Evolutionary conservation across 805 yeast species (phyloP).

Genomic region (Kodamaea sagamina): DNA sequence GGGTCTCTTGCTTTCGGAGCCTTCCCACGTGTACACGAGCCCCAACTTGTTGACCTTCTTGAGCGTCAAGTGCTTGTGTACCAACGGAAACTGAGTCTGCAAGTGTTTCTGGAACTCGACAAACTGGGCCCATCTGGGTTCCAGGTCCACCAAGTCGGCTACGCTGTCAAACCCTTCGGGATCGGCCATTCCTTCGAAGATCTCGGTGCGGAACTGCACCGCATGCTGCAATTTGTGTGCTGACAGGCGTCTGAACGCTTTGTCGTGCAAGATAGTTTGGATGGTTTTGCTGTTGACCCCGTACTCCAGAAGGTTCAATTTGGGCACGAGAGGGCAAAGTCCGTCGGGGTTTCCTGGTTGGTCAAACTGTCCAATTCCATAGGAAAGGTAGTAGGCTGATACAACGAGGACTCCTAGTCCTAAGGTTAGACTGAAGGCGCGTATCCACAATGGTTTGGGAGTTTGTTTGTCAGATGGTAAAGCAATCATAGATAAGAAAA

Average conservation of each 20-base stretch:
- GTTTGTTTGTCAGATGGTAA: no score
- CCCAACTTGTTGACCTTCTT: slow-evolving; percentile 38
- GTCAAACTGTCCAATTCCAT: no score
- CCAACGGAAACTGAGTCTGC: slow-evolving; percentile 34
- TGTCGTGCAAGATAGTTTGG: slow-evolving; percentile 28
- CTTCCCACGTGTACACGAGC: slow-evolving; percentile 42
- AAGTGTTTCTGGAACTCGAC: slow-evolving; percentile 33
- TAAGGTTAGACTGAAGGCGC: no score
- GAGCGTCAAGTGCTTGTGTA: slow-evolving; percentile 33
- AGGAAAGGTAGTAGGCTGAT: no score
- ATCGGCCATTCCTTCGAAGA: slow-evolving; percentile 33
- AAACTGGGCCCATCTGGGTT: slow-evolving; percentile 19
- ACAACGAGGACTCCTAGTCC: no score
- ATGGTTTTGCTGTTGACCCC: slow-evolving; percentile 25
- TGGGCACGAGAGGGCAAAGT: slow-evolving; percentile 38
- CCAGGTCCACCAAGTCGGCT: slow-evolving; percentile 28
- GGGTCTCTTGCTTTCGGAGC: slow-evolving; percentile 33
- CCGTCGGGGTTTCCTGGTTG: slow-evolving; percentile 28
- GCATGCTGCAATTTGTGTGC: slow-evolving; percentile 28
- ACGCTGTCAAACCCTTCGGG: slow-evolving; percentile 27
- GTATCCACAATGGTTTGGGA: no score
- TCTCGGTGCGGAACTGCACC: slow-evolving; percentile 32
- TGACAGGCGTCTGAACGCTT: slow-evolving; percentile 25
- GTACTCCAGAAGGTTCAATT: slow-evolving; percentile 29
- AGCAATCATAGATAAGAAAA: no score